Base-by-base conservation (phyloP, 805 yeast genomes). In the Metschnikowia lochheadii region DNA sequence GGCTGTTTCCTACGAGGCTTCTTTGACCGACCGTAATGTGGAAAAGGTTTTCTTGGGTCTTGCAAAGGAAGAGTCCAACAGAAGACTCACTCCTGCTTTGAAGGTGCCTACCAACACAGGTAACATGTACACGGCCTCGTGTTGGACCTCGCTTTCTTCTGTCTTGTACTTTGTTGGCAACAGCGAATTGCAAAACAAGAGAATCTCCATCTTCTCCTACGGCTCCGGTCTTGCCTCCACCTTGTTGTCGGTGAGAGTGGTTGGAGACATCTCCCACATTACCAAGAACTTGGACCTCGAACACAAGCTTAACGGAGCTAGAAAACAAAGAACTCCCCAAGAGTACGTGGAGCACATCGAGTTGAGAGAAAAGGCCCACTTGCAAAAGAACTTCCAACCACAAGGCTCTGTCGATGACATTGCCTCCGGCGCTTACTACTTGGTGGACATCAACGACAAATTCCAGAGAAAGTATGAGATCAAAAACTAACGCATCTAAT, bases 211-310 rank as follows among this genome's bases (percentile, higher is more conserved):
- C 62, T 94, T 91, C 78, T 94, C 99, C 18, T 94, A 94, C 71
- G 99, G 99, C 60, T 92, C 98, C 14, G 99, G 99, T 65, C 81
- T 94, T 56, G 99, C 99, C 41, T 80, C 98, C 15, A 82, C 96
- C 37, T 76, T 94, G 71, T 87, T 82, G 74, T 85, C 96, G 40
- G 82, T 84, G 57, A 80, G 75, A 55, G 88, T 94, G 55, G 80
- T 77, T 56, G 96, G 95, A 52, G 98, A 94, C 70, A 76, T 91
- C 54, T 72, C 86, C 29, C 60, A 78, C 54, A 85, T 91, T 57
- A 80, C 80, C 56, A 68, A 80, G 57, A 77, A 74, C 50, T 80
- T 92, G 63, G 80, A 86, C 69, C 75, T 94, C 57, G 83, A 84
- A 64, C 64, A 77, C 63, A 82, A 81, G 68, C 80, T 94, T 56